Conservation (phyloP, 2,329 filamentous ascomycete genomes). For the Colletotrichum orchidophilum region DNA sequence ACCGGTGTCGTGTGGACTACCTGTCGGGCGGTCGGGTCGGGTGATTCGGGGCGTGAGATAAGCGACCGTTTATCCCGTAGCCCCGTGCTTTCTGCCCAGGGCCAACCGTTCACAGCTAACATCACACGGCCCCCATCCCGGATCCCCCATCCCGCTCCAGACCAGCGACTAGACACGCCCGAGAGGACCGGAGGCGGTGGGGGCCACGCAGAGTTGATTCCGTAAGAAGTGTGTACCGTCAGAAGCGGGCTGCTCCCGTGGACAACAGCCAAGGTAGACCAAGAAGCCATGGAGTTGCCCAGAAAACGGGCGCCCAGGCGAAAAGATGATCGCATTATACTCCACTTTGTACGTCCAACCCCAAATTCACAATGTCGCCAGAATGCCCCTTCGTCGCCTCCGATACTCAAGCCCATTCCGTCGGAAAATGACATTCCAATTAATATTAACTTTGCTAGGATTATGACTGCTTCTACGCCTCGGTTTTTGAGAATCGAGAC, state of each 20-base stretch:
- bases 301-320: slow-evolving; percentile 50
- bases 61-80: slow-evolving; percentile 21
- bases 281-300: slow-evolving; percentile 41
- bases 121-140: slow-evolving; percentile 8
- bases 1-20: slow-evolving; percentile 6
- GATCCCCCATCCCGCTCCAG: slow-evolving; percentile 1
- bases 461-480: slow-evolving; percentile 95
- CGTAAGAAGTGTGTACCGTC: background rate
- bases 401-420: slow-evolving; percentile 11
- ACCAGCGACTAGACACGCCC: slow-evolving; percentile 1
- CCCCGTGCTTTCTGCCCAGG: background rate
- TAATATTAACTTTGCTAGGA: slow-evolving; percentile 55
- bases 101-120: background rate
- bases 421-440: background rate
- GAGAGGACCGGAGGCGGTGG: slow-evolving; percentile 7
- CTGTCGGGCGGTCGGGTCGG: slow-evolving; percentile 17
- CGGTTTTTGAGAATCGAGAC: slow-evolving; percentile 84
- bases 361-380: slow-evolving; percentile 2
- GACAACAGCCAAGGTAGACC: slow-evolving; percentile 20
- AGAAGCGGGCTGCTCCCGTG: background rate
- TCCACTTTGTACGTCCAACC: slow-evolving; percentile 76
- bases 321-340: slow-evolving; percentile 74
- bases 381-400: slow-evolving; percentile 25
- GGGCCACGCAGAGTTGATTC: background rate
- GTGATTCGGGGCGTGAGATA: slow-evolving; percentile 27